Evolutionary conservation across 257 asterid species (phyloP), one percentile per base, ranked within the genome.

Genomic region (Cinchona pubescens): DNA sequence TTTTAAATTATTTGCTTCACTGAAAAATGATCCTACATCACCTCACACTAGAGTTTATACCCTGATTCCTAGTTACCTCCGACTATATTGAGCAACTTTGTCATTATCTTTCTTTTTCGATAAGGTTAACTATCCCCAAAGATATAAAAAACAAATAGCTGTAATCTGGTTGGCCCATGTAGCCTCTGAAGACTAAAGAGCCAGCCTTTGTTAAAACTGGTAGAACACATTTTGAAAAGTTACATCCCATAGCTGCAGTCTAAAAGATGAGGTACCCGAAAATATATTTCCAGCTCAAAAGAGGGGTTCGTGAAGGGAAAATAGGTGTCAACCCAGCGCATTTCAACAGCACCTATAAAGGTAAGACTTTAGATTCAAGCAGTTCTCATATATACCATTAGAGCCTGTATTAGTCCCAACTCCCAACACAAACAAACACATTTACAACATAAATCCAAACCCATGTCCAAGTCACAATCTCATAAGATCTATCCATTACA

Each of bases 301-400:
- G 97, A 95, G 45, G 98, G 99, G 82, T 85, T 77, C 30, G 99
- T 95, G 84, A 95, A 95, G 65, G 99, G 99, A 72, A 94, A 95
- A 71, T 95, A 95, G 53, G 96, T 88, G 89, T 95, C 99, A 68
- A 95, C 81, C 99, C 99, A 95, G 53, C 96, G 96, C 99, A 95
- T 92, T 75, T 95, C 97, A 76, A 91, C 97, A 37, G 88, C 87
- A 81, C 99, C 98, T 95, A 89, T 75, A 65, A 66, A 34, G 35
- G 73, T 81, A 35, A 68, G 29, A 48, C 53, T 42, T 56, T 19
- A n/a, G 5, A 21, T 60, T 12, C 48, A 30, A 68, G 29, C 30
- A 45, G n/a, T n/a, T 56, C 11, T 4, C 29, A 18, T 42, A n/a
- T 10, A 13, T 35, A 62, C 69, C 18, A 21, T 27, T 37, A 42